Percentiles rank a stretch among this genome's conserved stretches.
These are phyloP conservation scores for Rhizophlyctis rosea DNA, from an alignment of 192 early-diverging fungal genomes.

Conservation along the genomic window DNA sequence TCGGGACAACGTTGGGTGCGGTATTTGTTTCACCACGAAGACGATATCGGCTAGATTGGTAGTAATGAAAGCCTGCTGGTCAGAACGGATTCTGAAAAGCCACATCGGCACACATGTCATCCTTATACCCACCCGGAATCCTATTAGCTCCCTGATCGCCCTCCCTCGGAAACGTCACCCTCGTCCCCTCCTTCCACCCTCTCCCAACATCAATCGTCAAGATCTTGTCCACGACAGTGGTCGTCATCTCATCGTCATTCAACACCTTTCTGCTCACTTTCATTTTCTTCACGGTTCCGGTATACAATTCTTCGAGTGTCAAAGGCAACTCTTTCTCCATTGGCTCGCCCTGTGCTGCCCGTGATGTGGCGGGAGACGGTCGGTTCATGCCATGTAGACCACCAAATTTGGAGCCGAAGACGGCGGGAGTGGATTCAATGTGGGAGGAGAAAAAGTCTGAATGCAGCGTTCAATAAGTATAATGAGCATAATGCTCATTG, in stretches of 20 bases:
- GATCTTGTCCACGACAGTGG: conserved; percentile 36
- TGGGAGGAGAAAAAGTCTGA: conserved; percentile 46
- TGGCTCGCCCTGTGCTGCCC: conserved; percentile 40
- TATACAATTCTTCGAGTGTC: conserved; percentile 56
- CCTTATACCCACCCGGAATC: conserved; percentile 44
- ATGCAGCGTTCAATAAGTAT: not conserved
- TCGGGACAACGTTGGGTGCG: conserved; percentile 42
- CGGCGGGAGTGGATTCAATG: conserved; percentile 27
- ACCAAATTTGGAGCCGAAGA: conserved; percentile 55
- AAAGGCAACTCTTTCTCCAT: conserved; percentile 37
- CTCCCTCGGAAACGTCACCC: conserved; percentile 47
- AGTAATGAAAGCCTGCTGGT: too few relatives aligned
- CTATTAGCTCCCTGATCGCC: conserved; percentile 58
- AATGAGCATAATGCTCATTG: not conserved
- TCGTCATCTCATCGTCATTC: conserved; percentile 53
- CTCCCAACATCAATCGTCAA: conserved; percentile 48
- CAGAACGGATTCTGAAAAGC: too few relatives aligned
- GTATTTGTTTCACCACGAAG: conserved; percentile 45
- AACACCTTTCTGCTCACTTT: conserved; percentile 51
- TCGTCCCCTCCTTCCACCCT: conserved; percentile 51
- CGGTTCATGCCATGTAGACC: conserved; percentile 55
- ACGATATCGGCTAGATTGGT: conserved; percentile 35
- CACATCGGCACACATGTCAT: too few relatives aligned
- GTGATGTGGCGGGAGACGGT: conserved; percentile 12
- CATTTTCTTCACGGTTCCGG: conserved; percentile 51